Base-by-base conservation (phyloP, 495 filamentous ascomycete genomes). In the Amniculicola lignicola region DNA sequence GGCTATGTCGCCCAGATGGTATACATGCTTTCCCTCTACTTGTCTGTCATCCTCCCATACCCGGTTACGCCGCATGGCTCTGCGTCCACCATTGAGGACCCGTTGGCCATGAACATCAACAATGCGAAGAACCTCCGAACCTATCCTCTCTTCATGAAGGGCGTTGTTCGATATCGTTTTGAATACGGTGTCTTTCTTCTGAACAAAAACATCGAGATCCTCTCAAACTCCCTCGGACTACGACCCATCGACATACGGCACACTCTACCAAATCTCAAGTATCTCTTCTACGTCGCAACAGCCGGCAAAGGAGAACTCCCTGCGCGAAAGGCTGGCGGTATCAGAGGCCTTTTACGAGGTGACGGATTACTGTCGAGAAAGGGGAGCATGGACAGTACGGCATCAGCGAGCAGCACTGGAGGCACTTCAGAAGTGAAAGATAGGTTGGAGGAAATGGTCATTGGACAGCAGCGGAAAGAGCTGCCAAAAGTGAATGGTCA, bases 161-260 rank as follows among this genome's bases (percentile, higher is more conserved):
- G 84, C 15, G 83, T 81, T 11, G 82, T 90, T 5, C 79, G 85
- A 24, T 95, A 87, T 64, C 82, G 91, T 9, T 96, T 96, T 66
- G 92, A 96, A 58, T 98, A 97, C 72, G 93, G 77, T 4, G 90
- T 96, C 58, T 98, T 97, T 60, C 71, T 97, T 10, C 75, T 98
- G 3, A 96, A 97, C 70, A 92, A 96, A 65, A 77, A 96, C 62
- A 88, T 98, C 39, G 92, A 98, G 71, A 78, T 87, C 35, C 75
- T 98, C 24, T 87, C 90, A 57, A 80, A 77, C 51, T 75, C 79
- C n/a, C 81, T 86, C 51, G 87, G 85, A 0, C 67, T 96, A 2
- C 80, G 82, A 38, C 80, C 90, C 9, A 77, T 95, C 33, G 93
- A 98, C 68, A 86, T 95, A 12, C 77, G 93, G 0, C 88, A 95